Conservation (phyloP, 805 yeast genomes). For the Komagataella kurtzmanii region DNA sequence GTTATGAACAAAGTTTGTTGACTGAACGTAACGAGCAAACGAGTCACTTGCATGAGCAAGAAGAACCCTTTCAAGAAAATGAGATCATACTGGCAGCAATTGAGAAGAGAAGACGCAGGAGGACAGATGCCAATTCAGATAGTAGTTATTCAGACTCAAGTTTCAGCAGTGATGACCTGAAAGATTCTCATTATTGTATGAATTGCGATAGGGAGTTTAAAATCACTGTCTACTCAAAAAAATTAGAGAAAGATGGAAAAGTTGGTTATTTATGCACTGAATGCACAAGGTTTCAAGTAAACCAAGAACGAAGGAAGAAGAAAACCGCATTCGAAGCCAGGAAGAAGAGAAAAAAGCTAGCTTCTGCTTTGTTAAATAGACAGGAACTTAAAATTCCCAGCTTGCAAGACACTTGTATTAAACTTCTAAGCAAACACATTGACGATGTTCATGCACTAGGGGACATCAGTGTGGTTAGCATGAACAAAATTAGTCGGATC, state of each 20-base stretch:
- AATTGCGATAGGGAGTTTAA: constrained; percentile 47
- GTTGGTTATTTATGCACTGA: constrained; percentile 58
- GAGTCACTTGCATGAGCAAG: constrained; percentile 9
- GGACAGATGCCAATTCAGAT: constrained; percentile 19
- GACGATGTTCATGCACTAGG: constrained; percentile 73
- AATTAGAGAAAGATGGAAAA: constrained; percentile 26
- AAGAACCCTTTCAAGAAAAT: constrained; percentile 10
- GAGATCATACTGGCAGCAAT: constrained; percentile 3
- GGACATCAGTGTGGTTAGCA: constrained; percentile 66
- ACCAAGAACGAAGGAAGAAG: constrained; percentile 29
- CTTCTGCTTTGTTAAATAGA: constrained; percentile 73
- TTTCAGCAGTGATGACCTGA: constrained; percentile 14
- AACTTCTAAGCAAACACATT: constrained; percentile 49
- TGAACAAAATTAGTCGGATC: constrained; percentile 62
- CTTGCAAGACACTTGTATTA: constrained; percentile 74
- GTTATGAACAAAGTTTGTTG: constrained; percentile 15
- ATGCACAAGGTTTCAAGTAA: constrained; percentile 33
- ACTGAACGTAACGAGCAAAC: constrained; percentile 17
- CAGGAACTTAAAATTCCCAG: constrained; percentile 50
- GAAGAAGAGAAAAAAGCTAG: constrained; percentile 64
- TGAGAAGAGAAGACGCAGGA: constrained; percentile 13
- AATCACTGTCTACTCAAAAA: constrained; percentile 54
- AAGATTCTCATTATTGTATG: constrained; percentile 27
- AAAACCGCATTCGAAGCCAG: constrained; percentile 50
- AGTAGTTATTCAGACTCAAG: constrained; percentile 9